These are phyloP conservation scores for Tylopilus subfusipes DNA, from an alignment of 768 basidiomycete genomes.

Conservation along the genomic window DNA sequence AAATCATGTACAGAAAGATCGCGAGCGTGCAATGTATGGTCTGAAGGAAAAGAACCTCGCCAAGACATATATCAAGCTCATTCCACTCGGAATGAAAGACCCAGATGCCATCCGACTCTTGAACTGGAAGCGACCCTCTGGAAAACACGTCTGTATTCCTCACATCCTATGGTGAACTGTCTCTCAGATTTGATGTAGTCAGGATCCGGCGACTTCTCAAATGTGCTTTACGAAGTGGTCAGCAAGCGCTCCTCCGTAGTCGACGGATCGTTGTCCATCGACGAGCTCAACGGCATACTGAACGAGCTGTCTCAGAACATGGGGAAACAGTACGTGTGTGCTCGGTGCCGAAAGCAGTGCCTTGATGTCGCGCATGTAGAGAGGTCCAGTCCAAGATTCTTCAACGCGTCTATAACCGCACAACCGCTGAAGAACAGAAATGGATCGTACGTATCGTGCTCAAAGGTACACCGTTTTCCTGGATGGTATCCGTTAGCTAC, in stretches of 20 bases:
- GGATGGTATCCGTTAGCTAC: background rate
- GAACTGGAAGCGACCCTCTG: slow-evolving; percentile 87
- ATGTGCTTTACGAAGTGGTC: slow-evolving; percentile 83
- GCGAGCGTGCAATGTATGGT: slow-evolving; percentile 88
- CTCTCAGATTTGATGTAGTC: slow-evolving; percentile 38
- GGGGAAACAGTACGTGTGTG: slow-evolving; percentile 63
- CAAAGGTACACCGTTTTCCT: slow-evolving; percentile 57
- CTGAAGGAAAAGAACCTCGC: slow-evolving; percentile 94
- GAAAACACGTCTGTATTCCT: slow-evolving; percentile 50
- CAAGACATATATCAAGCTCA: slow-evolving; percentile 86
- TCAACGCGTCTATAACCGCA: slow-evolving; percentile 69
- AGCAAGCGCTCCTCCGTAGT: slow-evolving; percentile 77
- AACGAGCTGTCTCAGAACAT: slow-evolving; percentile 71
- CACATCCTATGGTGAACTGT: background rate
- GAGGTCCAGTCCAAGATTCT: slow-evolving; percentile 73
- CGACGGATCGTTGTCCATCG: slow-evolving; percentile 71
- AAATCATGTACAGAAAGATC: slow-evolving; percentile 68
- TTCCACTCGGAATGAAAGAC: slow-evolving; percentile 77
- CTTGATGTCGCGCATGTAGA: slow-evolving; percentile 39
- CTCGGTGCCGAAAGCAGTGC: background rate
- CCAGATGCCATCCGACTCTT: slow-evolving; percentile 77
- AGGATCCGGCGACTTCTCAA: slow-evolving; percentile 83
- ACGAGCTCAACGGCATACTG: slow-evolving; percentile 76
- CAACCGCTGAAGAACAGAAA: slow-evolving; percentile 84
- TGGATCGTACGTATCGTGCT: slow-evolving; percentile 97